Evolutionary conservation across 2,329 filamentous ascomycete genomes (phyloP).

Genomic region (Rutstroemia sp.): DNA sequence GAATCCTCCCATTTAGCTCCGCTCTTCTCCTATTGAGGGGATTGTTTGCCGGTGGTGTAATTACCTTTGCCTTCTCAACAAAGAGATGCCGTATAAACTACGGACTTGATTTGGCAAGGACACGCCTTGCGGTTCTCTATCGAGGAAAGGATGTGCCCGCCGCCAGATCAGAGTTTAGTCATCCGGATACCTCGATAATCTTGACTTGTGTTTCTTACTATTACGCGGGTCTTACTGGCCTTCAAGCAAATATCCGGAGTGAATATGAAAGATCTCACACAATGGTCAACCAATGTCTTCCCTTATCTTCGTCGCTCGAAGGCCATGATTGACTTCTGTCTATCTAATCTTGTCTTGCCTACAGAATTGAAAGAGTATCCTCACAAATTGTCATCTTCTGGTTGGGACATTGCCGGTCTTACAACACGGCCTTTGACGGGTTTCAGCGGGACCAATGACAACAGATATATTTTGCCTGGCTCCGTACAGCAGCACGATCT

Average conservation of each 20-base stretch:
- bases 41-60: slow-evolving; percentile 46
- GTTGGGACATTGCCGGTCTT: slow-evolving; percentile 53
- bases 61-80: slow-evolving; percentile 44
- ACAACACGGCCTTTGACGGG: slow-evolving; percentile 49
- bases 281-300: slow-evolving; percentile 45
- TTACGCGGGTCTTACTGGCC: slow-evolving; percentile 42
- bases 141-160: slow-evolving; percentile 51
- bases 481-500: slow-evolving; percentile 50
- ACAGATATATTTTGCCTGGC: slow-evolving; percentile 48
- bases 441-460: slow-evolving; percentile 66
- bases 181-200: slow-evolving; percentile 50
- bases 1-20: no score
- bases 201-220: slow-evolving; percentile 52
- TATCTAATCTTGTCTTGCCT: slow-evolving; percentile 51
- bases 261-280: slow-evolving; percentile 48
- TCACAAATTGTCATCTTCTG: slow-evolving; percentile 55
- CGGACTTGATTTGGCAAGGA: slow-evolving; percentile 43
- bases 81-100: slow-evolving; percentile 63
- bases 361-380: slow-evolving; percentile 57
- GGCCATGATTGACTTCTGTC: slow-evolving; percentile 53
- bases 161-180: slow-evolving; percentile 51
- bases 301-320: slow-evolving; percentile 45
- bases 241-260: slow-evolving; percentile 42
- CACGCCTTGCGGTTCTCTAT: slow-evolving; percentile 50
- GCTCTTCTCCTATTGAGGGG: slow-evolving; percentile 44